These are phyloP conservation scores for Nakazawaea pomicola DNA, from an alignment of 805 yeast species.

Conservation along the genomic window DNA sequence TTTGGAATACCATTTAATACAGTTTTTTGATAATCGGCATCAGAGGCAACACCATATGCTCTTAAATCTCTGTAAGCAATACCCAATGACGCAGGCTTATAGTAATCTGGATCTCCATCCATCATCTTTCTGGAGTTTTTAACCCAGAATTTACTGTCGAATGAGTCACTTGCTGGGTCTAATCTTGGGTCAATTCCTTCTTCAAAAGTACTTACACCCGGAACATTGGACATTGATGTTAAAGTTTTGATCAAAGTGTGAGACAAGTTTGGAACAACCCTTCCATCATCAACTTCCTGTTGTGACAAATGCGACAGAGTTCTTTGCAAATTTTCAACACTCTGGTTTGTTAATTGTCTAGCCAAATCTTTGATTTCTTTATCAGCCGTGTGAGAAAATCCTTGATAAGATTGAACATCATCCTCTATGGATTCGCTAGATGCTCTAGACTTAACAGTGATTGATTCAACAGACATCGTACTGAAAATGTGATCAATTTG, in stretches of 20 bases:
- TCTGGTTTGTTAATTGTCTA: constrained; percentile 27
- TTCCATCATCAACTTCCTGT: constrained; percentile 9
- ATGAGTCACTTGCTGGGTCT: constrained; percentile 56
- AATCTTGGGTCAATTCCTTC: constrained; percentile 34
- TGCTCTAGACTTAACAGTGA: constrained; percentile 19
- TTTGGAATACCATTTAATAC: constrained; percentile 39
- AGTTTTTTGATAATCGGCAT: constrained; percentile 62
- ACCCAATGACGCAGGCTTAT: constrained; percentile 56
- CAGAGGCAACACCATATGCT: constrained; percentile 63
- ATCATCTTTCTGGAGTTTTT: constrained; percentile 53
- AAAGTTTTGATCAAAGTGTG: constrained; percentile 27
- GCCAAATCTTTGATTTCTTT: constrained; percentile 37
- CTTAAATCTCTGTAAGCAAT: constrained; percentile 53
- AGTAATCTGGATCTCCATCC: constrained; percentile 55
- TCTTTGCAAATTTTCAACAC: constrained; percentile 7
- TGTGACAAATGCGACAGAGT: neutral
- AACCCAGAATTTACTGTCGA: constrained; percentile 62
- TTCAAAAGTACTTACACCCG: constrained; percentile 38
- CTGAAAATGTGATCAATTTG: too few relatives aligned
- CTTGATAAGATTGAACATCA: constrained; percentile 24
- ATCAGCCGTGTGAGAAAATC: constrained; percentile 30
- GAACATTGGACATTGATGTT: constrained; percentile 48
- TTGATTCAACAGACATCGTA: constrained; percentile 19
- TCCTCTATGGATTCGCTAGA: constrained; percentile 12
- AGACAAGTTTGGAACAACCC: constrained; percentile 13